Conservation (phyloP, 148 eudicot species). For the Vaccinium myrtillus region DNA sequence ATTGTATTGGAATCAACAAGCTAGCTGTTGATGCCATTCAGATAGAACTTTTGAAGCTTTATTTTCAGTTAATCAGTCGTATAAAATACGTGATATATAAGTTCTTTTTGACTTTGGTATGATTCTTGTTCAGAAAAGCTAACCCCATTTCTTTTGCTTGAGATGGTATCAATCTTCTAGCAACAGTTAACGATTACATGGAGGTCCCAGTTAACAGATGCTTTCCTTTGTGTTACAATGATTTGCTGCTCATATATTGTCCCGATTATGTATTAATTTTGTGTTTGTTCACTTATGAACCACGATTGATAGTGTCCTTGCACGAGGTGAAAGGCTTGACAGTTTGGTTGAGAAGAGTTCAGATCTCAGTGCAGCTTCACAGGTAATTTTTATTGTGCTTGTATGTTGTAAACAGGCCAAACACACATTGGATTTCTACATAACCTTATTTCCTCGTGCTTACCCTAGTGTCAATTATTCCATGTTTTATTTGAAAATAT, state of each 20-base stretch:
- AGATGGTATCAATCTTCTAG: neutral
- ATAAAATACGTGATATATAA: neutral
- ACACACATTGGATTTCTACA: neutral
- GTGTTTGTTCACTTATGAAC: neutral
- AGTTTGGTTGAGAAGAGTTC: slow-evolving; percentile 96
- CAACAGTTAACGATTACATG: neutral
- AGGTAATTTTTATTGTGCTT: slow-evolving; percentile 43
- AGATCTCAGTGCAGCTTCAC: slow-evolving; percentile 91
- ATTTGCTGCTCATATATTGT: neutral
- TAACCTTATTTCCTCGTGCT: neutral
- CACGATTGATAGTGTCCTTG: slow-evolving; percentile 92
- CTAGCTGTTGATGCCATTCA: neutral
- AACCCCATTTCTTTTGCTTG: neutral
- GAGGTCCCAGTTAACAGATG: neutral
- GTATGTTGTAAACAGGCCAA: slow-evolving; percentile 5
- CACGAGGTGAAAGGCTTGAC: slow-evolving; percentile 86
- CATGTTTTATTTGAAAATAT: neutral
- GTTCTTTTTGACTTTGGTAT: neutral
- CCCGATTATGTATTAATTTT: neutral
- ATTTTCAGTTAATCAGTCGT: neutral
- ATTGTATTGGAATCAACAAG: neutral
- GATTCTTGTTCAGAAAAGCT: neutral
- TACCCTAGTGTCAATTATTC: neutral
- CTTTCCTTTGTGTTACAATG: neutral
- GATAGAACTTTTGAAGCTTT: neutral